Evolutionary conservation across 139 green algal genomes (phyloP), one percentile per base, ranked within the genome.

Genomic region (Micractinium conductrix): DNA sequence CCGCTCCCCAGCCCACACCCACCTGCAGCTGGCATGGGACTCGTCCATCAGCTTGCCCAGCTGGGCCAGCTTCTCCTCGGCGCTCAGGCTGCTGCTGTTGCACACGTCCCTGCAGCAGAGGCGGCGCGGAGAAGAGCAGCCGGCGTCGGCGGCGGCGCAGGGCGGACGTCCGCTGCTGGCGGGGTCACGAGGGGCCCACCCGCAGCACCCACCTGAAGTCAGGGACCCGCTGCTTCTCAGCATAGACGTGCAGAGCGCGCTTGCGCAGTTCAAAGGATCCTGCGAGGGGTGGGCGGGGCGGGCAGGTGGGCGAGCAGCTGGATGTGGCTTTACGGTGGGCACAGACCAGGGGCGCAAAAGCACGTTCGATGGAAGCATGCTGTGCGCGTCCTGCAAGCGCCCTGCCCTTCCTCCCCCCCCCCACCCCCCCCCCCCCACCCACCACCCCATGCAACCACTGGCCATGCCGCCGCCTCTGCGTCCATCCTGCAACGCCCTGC

Each of bases 31-130:
- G 74, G 84, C 88, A 48, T 99, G 96, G 40, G 90, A 95, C 44
- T 89, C 92, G 87, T 98, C 90, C 96, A 99, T 98, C 22, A 98
- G 90, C 21, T 67, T 19, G 1, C 93, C 96, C 71, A 99, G 92
- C 30, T 68, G 28, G 1, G 50, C 44, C 65, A 96, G 80, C 81
- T 92, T 93, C 26, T 90, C 85, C 4, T 91, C 88, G 28, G 42
- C 38, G 19, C 44, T 30, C 4, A 44, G 79, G 58, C 63, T 30
- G 65, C 81, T 30, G 65, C 81, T 79, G 74, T 88, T 88, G 85
- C 93, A 96, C 37, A 94, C 88, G 43, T 86, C 82, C 73, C 73
- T 72, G 58, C 74, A n/a, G n/a, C n/a, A n/a, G n/a, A n/a, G n/a
- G n/a, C n/a, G n/a, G n/a, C n/a, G n/a, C n/a, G n/a, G n/a, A n/a